phyloP scores from a whole-genome alignment of 257 asterid species.

The Henckelia pumila region DNA sequence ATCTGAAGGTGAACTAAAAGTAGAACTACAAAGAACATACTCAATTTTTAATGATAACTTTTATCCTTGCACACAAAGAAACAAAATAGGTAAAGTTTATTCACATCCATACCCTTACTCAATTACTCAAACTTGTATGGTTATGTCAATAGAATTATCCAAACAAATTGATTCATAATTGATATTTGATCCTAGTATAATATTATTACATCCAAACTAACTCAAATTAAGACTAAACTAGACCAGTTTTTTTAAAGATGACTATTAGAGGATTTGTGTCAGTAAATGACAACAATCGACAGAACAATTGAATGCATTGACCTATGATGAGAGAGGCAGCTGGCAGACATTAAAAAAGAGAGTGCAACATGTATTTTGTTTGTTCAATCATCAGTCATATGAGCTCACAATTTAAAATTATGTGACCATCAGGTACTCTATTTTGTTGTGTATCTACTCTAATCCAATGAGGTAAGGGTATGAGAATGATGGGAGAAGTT shows the following conservation, averaged over 20 bases:
- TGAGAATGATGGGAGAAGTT: neutral
- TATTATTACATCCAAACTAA: neutral
- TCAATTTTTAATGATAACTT: slow-evolving; percentile 10
- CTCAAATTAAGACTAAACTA: neutral
- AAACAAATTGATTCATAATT: neutral
- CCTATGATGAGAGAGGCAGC: neutral
- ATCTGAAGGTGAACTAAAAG: slow-evolving; percentile 18
- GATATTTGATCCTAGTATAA: neutral
- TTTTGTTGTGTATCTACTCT: neutral
- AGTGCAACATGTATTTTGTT: neutral
- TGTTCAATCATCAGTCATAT: neutral
- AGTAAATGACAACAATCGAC: neutral
- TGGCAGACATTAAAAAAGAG: neutral
- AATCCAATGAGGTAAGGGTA: neutral
- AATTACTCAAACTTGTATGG: neutral
- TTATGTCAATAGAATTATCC: neutral
- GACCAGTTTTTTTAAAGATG: neutral
- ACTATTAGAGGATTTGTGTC: neutral
- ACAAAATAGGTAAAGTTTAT: neutral
- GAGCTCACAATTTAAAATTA: too few species aligned
- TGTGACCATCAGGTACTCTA: neutral
- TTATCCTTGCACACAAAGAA: neutral
- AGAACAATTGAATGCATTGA: neutral
- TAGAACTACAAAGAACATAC: neutral
- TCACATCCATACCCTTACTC: neutral